Evolutionary conservation across 2,329 filamentous ascomycete species (phyloP), one percentile per base, ranked within the genome.

Genomic region (Epichloe festucae): DNA sequence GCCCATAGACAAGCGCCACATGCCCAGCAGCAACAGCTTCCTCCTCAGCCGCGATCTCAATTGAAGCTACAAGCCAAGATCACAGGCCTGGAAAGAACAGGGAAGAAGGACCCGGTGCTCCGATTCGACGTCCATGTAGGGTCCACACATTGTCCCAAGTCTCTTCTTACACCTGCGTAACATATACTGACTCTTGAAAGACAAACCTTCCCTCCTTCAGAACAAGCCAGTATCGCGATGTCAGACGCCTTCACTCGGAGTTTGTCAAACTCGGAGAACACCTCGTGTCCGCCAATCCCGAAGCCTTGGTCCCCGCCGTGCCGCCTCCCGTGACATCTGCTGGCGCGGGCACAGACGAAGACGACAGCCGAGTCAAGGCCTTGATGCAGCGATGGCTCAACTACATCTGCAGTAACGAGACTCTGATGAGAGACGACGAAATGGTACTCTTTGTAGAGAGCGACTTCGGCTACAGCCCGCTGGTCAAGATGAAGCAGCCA

Each of bases 391-490:
- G 89, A 64, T 98, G 93, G 93, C 77, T 98, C 61, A 96, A 95
- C 67, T 87, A 87, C 53, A 85, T 98, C 19, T 95, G 93, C 70
- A 81, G 80, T 62, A 97, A 93, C 60, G 90, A 97, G 38, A 83
- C 94, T 1, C 78, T 98, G 7, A 95, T 95, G 75, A 82, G 86
- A 55, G 93, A 98, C 65, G 91, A 97, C 56, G 93, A 98, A 70
- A 91, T 97, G 82, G 82, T 96, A 5, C 83, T 97, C 54, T 98
- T 98, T 62, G 89, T 98, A n/a, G 93, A 98, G 70, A 95, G 89
- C 64, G 93, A 98, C 67, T 97, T 96, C 67, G 93, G 93, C 41
- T 98, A 98, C 69, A 96, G 89, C 62, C 93, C 93, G 1, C 86
- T 97, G 63, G 84, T 96, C 46, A 85, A 91, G 67, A 89, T 89